phyloP scores from a whole-genome alignment of 192 early-diverging fungal species.

The Entrophospora sp. region DNA sequence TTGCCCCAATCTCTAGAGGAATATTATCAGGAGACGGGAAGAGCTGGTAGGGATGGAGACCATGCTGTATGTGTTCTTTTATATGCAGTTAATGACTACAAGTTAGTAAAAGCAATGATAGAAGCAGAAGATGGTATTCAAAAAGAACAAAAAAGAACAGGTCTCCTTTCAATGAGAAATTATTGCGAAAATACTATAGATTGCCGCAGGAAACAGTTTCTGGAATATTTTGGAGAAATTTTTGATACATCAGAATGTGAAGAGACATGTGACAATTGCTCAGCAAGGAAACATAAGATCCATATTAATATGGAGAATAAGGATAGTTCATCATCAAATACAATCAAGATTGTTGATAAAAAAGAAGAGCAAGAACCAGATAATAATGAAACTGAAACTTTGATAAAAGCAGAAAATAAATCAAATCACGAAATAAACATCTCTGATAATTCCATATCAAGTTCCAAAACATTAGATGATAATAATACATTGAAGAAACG shows the following conservation, averaged over 20 bases:
- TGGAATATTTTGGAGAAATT: constrained; percentile 85
- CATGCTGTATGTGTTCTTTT: constrained; percentile 76
- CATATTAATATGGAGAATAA: too few species aligned
- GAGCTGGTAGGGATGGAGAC: constrained; percentile 89
- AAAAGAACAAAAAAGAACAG: constrained; percentile 66
- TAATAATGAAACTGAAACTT: constrained; percentile 44
- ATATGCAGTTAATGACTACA: constrained; percentile 69
- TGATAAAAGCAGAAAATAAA: constrained; percentile 29
- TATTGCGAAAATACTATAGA: constrained; percentile 84
- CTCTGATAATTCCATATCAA: too few species aligned
- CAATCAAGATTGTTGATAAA: too few species aligned
- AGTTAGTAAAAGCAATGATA: constrained; percentile 68
- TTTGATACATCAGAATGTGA: constrained; percentile 59
- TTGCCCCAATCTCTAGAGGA: constrained; percentile 87
- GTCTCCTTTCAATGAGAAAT: constrained; percentile 55
- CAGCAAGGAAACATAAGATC: too few species aligned
- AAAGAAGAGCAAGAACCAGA: constrained; percentile 20
- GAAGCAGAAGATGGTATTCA: constrained; percentile 72
- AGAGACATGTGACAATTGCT: constrained; percentile 90
- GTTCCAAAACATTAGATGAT: too few species aligned
- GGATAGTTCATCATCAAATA: too few species aligned
- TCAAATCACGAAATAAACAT: too few species aligned
- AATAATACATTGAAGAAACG: too few species aligned
- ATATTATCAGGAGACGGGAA: constrained; percentile 95
- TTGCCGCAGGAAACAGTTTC: constrained; percentile 80